Evolutionary conservation across 768 basidiomycete genomes (phyloP).

Genomic region (Polyporus arcularius): DNA sequence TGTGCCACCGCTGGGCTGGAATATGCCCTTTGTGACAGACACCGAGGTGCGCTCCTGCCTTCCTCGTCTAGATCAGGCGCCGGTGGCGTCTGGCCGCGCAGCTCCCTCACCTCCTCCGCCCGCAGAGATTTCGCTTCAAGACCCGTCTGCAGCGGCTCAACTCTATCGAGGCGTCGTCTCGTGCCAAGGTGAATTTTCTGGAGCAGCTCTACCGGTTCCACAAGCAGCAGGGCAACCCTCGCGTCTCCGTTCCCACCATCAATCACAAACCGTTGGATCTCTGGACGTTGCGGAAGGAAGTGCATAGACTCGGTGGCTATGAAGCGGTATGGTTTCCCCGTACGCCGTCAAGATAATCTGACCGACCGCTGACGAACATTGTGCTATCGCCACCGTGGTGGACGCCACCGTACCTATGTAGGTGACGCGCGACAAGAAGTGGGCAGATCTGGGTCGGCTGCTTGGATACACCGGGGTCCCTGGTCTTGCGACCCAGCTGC

Average conservation of each 20-base stretch:
- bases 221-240: conserved; percentile 89
- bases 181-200: conserved; percentile 95
- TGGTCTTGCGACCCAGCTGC: conserved; percentile 84
- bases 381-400: background rate
- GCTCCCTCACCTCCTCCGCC: background rate
- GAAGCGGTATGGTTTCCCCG: conserved; percentile 64
- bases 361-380: background rate
- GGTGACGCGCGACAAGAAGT: conserved; percentile 84
- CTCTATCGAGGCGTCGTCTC: conserved; percentile 94
- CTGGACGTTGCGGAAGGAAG: conserved; percentile 91
- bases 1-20: conserved; percentile 90
- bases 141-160: conserved; percentile 94
- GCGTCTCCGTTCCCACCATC: conserved; percentile 91
- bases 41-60: conserved; percentile 68
- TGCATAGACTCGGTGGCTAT: conserved; percentile 85
- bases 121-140: conserved; percentile 89
- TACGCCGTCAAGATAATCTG: background rate
- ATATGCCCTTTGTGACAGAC: conserved; percentile 94
- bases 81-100: conserved; percentile 14
- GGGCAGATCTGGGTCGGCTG: conserved; percentile 82
- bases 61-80: conserved; percentile 1
- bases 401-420: conserved; percentile 32
- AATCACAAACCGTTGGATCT: conserved; percentile 92
- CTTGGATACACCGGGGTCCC: conserved; percentile 83
- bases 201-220: conserved; percentile 97